phyloP scores from a whole-genome alignment of 177 flowering plant species.

The Vitis hybrid region DNA sequence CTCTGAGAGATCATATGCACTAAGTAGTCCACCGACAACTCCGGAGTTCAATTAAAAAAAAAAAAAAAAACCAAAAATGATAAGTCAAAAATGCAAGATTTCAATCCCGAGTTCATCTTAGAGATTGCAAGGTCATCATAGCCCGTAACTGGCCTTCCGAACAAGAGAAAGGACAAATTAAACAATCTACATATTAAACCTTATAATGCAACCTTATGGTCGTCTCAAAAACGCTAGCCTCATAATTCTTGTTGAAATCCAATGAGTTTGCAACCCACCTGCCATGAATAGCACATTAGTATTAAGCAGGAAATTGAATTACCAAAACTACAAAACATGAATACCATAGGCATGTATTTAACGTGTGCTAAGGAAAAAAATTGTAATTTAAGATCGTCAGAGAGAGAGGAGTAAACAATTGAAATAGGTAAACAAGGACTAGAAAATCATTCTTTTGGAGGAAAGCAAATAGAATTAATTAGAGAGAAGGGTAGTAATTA shows the following conservation, averaged over 20 bases:
- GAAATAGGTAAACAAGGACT: too few species aligned
- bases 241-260: conserved; percentile 93
- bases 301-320: background rate
- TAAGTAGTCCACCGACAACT: conserved; percentile 98
- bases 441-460: too few species aligned
- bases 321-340: background rate
- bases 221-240: conserved; percentile 97
- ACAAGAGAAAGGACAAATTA: conserved; percentile 14
- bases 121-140: background rate
- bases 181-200: conserved; percentile 54
- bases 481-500: too few species aligned
- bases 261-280: conserved; percentile 94
- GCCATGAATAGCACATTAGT: conserved; percentile 24
- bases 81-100: conserved; percentile 1
- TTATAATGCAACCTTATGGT: conserved; percentile 97
- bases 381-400: too few species aligned
- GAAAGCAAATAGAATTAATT: too few species aligned
- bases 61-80: background rate
- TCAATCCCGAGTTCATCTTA: background rate
- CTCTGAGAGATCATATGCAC: conserved; percentile 93
- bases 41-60: conserved; percentile 30
- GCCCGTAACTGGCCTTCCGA: conserved; percentile 11
- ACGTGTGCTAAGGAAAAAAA: background rate
- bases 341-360: background rate
- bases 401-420: background rate